These are phyloP conservation scores for Clathrospora elynae DNA, from an alignment of 2,329 filamentous ascomycete genomes.

Conservation along the genomic window DNA sequence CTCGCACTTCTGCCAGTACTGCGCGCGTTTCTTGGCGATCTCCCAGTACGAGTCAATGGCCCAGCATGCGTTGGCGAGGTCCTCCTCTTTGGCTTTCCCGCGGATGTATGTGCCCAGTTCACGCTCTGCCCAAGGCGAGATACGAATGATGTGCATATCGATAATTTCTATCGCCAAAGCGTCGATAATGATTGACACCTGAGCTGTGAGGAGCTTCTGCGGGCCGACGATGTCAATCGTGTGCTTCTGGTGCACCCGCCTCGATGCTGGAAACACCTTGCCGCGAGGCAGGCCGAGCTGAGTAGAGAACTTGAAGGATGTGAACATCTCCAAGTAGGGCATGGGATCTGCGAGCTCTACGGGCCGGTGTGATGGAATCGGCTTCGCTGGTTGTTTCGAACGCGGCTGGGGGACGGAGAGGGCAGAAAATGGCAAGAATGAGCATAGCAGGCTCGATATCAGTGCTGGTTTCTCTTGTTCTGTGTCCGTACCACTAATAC, in stretches of 20 bases:
- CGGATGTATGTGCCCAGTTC: constrained; percentile 64
- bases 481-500: constrained; percentile 22
- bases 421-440: constrained; percentile 48
- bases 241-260: constrained; percentile 49
- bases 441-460: constrained; percentile 45
- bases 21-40: constrained; percentile 63
- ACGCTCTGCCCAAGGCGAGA: constrained; percentile 63
- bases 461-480: constrained; percentile 29
- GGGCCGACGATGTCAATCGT: constrained; percentile 59
- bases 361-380: constrained; percentile 65
- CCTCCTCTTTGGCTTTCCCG: constrained; percentile 50
- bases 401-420: constrained; percentile 33
- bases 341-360: constrained; percentile 68
- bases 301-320: constrained; percentile 67
- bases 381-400: constrained; percentile 36
- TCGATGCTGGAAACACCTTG: constrained; percentile 17
- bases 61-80: constrained; percentile 67
- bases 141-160: constrained; percentile 58
- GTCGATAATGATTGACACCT: constrained; percentile 62
- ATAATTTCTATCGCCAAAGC: constrained; percentile 54
- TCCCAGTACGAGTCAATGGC: constrained; percentile 72
- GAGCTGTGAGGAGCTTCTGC: constrained; percentile 62
- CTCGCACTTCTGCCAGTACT: constrained; percentile 65
- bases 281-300: constrained; percentile 47
- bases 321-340: constrained; percentile 73